Evolutionary conservation across 2,329 filamentous ascomycete species (phyloP), one percentile per base, ranked within the genome.

Genomic region (Tolypocladium pustulatum): DNA sequence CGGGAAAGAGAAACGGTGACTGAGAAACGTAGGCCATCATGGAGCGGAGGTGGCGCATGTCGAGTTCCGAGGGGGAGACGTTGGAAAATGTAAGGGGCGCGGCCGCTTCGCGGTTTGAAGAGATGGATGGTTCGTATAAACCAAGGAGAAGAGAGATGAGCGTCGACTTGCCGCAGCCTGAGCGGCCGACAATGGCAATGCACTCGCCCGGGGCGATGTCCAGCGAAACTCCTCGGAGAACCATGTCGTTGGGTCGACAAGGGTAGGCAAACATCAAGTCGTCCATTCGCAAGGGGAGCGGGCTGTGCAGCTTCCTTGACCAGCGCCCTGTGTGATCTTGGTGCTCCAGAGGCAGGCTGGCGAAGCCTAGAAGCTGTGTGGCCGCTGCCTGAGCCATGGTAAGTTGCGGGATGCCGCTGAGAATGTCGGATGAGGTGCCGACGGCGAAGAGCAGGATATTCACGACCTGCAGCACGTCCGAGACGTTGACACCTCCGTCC

Each of bases 81-180:
- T 78, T 80, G 1, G 78, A 81, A 64, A 91, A 85, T 1, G 78
- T 82, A 2, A 91, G 71, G 0, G 80, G 71, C 8, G 12, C 41
- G 13, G 10, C 36, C 58, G 12, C 57, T 57, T 43, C 60, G 25
- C 8, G 58, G 27, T 1, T 60, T 27, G 1, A 54, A 9, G 54
- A 58, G 3, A 41, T 54, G n/a, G 59, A 37, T 0, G 80, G 78
- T 2, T 71, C 63, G 64, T 94, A 91, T 0, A 97, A 77, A 1
- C 87, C 84, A 4, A 95, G 74, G 0, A 97, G 76, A 0, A 97
- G 75, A 0, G 88, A 83, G 0, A 88, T 81, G 40, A 97, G 79
- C 0, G 93, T 97, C 17, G 88, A 92, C 73, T 99, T 97, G 1
- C 94, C 93, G n/a, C 88, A 90, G 0, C 94, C 93, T 0, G 91